Base-by-base conservation (phyloP, 805 yeast species). In the Lipomyces kockii region DNA sequence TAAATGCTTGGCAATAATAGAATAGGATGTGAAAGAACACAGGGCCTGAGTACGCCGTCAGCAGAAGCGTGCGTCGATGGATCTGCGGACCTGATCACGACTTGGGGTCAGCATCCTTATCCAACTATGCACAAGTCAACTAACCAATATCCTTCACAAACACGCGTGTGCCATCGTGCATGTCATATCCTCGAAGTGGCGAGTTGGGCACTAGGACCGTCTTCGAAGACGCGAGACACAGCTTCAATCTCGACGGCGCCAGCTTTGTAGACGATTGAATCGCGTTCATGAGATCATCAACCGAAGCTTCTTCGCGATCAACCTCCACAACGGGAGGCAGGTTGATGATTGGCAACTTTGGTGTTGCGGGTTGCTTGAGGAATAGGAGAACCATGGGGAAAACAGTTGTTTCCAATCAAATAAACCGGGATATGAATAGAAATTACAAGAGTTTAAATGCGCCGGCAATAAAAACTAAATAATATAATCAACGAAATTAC, bases 21-120 rank as follows among this genome's bases (percentile, higher is more conserved):
- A 89, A 80, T 17, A 91, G 65, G 1, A 91, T 84, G 78, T 93
- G 97, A 74, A 93, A 83, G 53, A 92, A 58, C 66, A 95, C 81
- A 9, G 98, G 98, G 2, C 98, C 98, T n/a, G 91, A 73, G 77
- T 94, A 94, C 79, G 95, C 98, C 69, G 91, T 81, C 62, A 91
- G 72, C 75, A 87, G 94, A 22, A 94, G 97, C 3, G 91, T 84
- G 79, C 90, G 86, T 97, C 98, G 94, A 2, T 88, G 87, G 66
- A 94, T 86, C 80, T 94, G 99, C 0, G 95, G 94, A 20, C 74
- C 72, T 67, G 35, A 11, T 56, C 35, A 39, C 20, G 14, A 25
- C 25, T 17, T 11, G 34, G 32, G 32, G 37, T 34, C 6, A 25
- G 17, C 55, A 52, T 52, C 55, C 27, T 29, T 12, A 32, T n/a